phyloP scores from a whole-genome alignment of 495 filamentous ascomycete species.

The Pyronema omphalodes region DNA sequence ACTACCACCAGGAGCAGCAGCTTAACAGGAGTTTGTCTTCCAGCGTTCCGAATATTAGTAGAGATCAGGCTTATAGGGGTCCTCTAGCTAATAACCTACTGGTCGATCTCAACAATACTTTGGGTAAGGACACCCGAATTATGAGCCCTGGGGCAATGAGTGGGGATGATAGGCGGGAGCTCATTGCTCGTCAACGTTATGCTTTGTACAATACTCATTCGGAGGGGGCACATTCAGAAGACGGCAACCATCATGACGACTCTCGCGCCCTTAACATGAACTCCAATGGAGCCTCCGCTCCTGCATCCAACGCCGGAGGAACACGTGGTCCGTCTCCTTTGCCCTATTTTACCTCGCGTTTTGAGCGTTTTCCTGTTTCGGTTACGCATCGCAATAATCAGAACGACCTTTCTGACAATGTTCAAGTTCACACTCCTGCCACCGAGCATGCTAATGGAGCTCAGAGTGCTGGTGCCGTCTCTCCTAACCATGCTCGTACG shows the following conservation, averaged over 20 bases:
- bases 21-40: slow-evolving; percentile 75
- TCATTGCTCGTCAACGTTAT: slow-evolving; percentile 86
- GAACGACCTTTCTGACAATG: slow-evolving; percentile 23
- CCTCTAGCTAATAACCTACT: slow-evolving; percentile 43
- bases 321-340: slow-evolving; percentile 42
- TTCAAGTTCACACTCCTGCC: slow-evolving; percentile 22
- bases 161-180: slow-evolving; percentile 88
- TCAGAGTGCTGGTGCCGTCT: slow-evolving; percentile 30
- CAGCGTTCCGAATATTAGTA: slow-evolving; percentile 22
- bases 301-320: slow-evolving; percentile 28
- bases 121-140: slow-evolving; percentile 52
- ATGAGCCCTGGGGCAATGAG: slow-evolving; percentile 80
- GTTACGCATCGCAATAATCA: slow-evolving; percentile 21
- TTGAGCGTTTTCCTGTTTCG: slow-evolving; percentile 30
- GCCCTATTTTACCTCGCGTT: slow-evolving; percentile 30
- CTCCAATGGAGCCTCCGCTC: slow-evolving; percentile 38
- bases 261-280: slow-evolving; percentile 34
- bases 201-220: slow-evolving; percentile 68
- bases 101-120: slow-evolving; percentile 54
- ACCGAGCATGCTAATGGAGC: slow-evolving; percentile 25
- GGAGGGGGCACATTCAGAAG: slow-evolving; percentile 21
- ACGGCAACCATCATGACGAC: slow-evolving; percentile 38
- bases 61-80: slow-evolving; percentile 28
- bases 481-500: slow-evolving; percentile 54
- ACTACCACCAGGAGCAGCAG: slow-evolving; percentile 99